Evolutionary conservation across 345 rosid species (phyloP).

Genomic region (Rhodomyrtus tomentosa): DNA sequence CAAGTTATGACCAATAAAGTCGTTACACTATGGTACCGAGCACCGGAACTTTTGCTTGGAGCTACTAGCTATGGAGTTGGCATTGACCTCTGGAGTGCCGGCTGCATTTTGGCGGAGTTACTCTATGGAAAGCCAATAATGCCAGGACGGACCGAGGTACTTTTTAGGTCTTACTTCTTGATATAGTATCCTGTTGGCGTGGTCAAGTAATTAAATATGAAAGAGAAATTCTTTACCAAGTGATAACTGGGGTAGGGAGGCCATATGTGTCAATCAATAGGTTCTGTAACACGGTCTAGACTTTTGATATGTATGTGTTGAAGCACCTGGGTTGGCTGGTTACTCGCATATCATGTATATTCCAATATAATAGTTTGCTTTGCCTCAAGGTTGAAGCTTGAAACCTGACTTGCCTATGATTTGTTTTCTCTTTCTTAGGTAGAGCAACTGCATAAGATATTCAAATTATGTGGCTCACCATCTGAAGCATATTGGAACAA

Average conservation of each 20-base stretch:
- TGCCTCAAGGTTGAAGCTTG: background rate
- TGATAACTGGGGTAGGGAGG: background rate
- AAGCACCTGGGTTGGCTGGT: background rate
- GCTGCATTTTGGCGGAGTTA: conserved; percentile 88
- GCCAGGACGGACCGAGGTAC: conserved; percentile 90
- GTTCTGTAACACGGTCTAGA: background rate
- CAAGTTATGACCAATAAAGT: conserved; percentile 82
- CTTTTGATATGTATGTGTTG: background rate
- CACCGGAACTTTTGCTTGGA: conserved; percentile 94
- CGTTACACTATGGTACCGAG: conserved; percentile 94
- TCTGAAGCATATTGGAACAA: conserved; percentile 85
- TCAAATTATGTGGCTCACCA: conserved; percentile 85
- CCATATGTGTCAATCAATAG: background rate
- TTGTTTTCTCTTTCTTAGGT: conserved; percentile 35
- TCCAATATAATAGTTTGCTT: background rate
- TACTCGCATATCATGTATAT: background rate
- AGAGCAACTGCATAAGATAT: conserved; percentile 88
- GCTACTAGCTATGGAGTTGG: conserved; percentile 57
- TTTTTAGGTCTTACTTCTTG: background rate
- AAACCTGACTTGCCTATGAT: background rate
- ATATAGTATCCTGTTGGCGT: background rate
- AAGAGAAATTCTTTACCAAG: background rate
- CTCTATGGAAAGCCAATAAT: conserved; percentile 80
- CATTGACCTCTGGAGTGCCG: conserved; percentile 96
- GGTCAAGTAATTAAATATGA: background rate